Conservation (phyloP, 2,329 filamentous ascomycete genomes). For the Huntiella decipiens region DNA sequence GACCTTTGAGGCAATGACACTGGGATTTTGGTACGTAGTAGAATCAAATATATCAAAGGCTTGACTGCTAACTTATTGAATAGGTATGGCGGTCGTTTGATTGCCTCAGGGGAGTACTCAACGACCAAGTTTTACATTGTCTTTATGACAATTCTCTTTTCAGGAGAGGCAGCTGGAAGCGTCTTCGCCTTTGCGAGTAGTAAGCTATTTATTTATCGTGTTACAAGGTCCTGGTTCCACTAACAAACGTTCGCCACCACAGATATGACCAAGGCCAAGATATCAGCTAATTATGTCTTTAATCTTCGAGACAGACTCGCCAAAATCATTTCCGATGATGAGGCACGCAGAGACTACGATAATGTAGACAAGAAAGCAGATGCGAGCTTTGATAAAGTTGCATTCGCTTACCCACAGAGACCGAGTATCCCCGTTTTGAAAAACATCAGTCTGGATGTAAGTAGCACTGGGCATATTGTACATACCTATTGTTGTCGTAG, state of each 20-base stretch:
- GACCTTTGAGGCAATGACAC: slow-evolving; percentile 21
- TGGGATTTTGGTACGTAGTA: slow-evolving; percentile 21
- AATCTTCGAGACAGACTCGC: slow-evolving; percentile 19
- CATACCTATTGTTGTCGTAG: too few species aligned
- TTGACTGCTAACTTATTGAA: not conserved
- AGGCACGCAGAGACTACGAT: slow-evolving; percentile 6
- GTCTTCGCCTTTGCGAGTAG: slow-evolving; percentile 31
- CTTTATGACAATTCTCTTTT: slow-evolving; percentile 31
- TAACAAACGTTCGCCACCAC: not conserved
- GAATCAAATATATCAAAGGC: not conserved
- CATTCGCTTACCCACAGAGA: slow-evolving; percentile 36
- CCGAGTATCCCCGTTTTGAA: slow-evolving; percentile 20
- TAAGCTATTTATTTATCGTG: slow-evolving; percentile 3
- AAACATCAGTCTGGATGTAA: slow-evolving; percentile 20
- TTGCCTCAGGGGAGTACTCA: slow-evolving; percentile 27
- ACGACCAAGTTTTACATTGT: slow-evolving; percentile 29
- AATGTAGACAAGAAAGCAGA: slow-evolving; percentile 16
- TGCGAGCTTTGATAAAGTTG: slow-evolving; percentile 30
- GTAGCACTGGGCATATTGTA: not conserved
- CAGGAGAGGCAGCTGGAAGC: slow-evolving; percentile 22
- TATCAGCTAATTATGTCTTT: slow-evolving; percentile 30
- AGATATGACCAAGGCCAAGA: slow-evolving; percentile 29
- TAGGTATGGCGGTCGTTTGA: slow-evolving; percentile 22
- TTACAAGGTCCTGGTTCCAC: not conserved
- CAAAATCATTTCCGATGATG: slow-evolving; percentile 16